Base-by-base conservation (phyloP, 345 rosid species). In the Salix udensis region DNA sequence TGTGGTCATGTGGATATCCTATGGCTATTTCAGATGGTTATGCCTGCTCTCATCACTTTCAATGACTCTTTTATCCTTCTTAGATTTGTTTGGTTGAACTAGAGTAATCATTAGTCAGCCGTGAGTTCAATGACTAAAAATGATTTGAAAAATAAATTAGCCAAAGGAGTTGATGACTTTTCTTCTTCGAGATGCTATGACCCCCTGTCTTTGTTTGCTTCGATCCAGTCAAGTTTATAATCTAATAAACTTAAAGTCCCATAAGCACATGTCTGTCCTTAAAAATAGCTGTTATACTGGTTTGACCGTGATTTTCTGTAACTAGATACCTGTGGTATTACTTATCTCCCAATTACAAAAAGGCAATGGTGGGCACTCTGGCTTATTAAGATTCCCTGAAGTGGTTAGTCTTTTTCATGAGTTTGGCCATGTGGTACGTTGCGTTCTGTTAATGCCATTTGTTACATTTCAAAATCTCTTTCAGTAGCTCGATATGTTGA, bases 341-440 rank as follows among this genome's bases (percentile, higher is more conserved):
- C 86, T 93, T 78, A 85, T 95, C 83, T 84, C 94, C 78, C 96
- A 91, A 72, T 74, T 91, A 79, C 86, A 84, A 74, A 95, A 90
- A 81, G 90, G 82, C 62, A 74, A 30, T 72, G 79, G 71, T 42
- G 81, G 87, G 19, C 79, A 78, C 69, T 85, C 90, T 70, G 60
- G 80, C 72, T 84, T 91, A 77, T 77, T 95, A 81, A 89, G 97
- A 78, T 95, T 95, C 85, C 86, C 96, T 75, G 96, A 93, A 83
- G 97, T 95, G 81, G 94, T 93, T 79, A 91, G 82, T 78, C 86
- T 93, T 88, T 90, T 93, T 81, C 98, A 93, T 64, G 98, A 93
- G 88, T 95, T 93, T 80, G 92, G 97, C 78, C 98, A 95, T 86
- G 96, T 91, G 96, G 98, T 95, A 95, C 40, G 96, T 83, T 78